These are phyloP conservation scores for Xylaria nigripes DNA, from an alignment of 495 filamentous ascomycete genomes.

Conservation along the genomic window DNA sequence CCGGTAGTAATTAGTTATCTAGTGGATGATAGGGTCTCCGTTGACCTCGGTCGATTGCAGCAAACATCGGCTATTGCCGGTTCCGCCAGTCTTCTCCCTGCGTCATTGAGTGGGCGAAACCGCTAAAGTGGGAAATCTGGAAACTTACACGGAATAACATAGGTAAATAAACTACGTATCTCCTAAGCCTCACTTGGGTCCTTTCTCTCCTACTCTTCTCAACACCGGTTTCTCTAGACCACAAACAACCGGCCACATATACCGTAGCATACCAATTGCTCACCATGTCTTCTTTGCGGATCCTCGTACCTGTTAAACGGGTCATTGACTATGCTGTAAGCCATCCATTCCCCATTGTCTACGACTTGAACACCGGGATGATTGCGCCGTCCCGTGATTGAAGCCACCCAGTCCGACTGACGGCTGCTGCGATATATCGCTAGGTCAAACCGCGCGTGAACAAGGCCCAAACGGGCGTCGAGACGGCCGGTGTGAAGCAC, in stretches of 20 bases:
- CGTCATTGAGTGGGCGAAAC: constrained; percentile 17
- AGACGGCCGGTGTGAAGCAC: constrained; percentile 89
- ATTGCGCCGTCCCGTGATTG: constrained; percentile 1
- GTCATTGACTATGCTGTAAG: constrained; percentile 98
- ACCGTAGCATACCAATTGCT: background rate
- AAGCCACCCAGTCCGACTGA: background rate
- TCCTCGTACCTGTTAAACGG: constrained; percentile 92
- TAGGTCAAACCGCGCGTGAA: constrained; percentile 98
- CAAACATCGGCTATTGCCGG: constrained; percentile 24
- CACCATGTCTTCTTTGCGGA: constrained; percentile 75
- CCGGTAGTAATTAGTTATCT: too few species aligned
- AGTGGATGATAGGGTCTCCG: background rate
- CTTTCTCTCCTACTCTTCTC: too few species aligned
- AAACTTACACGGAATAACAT: background rate
- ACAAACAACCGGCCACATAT: background rate
- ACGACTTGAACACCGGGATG: background rate
- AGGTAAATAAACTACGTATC: too few species aligned
- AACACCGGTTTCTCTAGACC: background rate
- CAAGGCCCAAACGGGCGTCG: constrained; percentile 87
- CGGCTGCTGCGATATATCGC: background rate
- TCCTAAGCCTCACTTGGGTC: background rate
- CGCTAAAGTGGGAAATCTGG: background rate
- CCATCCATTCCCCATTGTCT: constrained; percentile 11
- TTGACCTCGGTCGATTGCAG: constrained; percentile 6
- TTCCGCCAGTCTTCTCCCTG: constrained; percentile 23